Evolutionary conservation across 352 stramenopile genomes (phyloP), one percentile per base, ranked within the genome.

Genomic region (Phytophthora chlamydospora): DNA sequence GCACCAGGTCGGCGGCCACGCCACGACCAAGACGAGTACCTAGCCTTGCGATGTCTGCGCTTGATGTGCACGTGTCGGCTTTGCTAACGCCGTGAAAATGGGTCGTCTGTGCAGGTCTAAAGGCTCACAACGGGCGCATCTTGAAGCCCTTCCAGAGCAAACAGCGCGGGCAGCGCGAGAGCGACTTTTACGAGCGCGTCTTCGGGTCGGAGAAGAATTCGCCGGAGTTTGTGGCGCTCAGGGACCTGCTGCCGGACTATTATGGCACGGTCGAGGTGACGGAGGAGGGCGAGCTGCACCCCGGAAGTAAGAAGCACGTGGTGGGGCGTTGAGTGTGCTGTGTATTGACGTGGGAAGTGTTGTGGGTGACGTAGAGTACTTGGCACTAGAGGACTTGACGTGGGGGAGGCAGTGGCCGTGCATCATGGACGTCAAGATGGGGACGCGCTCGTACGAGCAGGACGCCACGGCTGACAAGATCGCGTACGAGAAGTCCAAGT

Each of bases 341-440:
- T 2, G 16, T 27, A 43, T n/a, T 50, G 6, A 46, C 58, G 35
- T 52, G 17, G 14, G 0, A 11, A 33, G 17, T 31, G 9, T 31
- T 29, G 16, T 59, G n/a, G 4, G 6, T 21, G 38, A 4, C 41
- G 44, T 29, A 93, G 84, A 88, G 39, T 96, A 97, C 70, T 68
- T 99, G 14, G 63, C 88, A 31, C 71, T 99, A 27, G 76, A 97
- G 44, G 90, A 99, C 65, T 56, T 98, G 17, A 97, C 92, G n/a
- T 74, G 54, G 43, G 80, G 75, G 9, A 93, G 94, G 35, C 17
- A 45, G 17, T 83, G 85, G 64, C 93, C 97, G 9, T 98, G 93
- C 69, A 88, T 98, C 44, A 97, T 99, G 78, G 97, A 99, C 73
- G 80, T 99, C 44, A 99, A 99, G 79, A 96, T 99, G 63, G 97